Evolutionary conservation across 108 stramenopile genomes (phyloP).

Genomic region (Pseudonitzschia multiseries): DNA sequence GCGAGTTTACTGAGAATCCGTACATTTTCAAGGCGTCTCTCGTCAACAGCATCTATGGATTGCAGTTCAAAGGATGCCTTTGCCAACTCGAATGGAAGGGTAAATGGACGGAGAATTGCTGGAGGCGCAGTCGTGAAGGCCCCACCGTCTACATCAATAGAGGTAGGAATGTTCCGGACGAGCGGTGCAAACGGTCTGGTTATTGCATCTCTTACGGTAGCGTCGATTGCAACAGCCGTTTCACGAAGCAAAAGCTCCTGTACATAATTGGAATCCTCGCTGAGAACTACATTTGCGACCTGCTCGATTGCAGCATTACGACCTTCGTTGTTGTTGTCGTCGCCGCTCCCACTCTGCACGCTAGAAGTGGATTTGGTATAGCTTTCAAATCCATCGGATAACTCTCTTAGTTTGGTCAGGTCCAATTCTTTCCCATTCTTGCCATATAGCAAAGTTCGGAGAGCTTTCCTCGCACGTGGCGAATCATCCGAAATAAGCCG

Average conservation of each 20-base stretch:
- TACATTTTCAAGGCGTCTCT: conserved; percentile 6
- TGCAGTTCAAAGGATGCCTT: conserved; percentile 15
- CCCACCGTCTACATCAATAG: conserved; percentile 12
- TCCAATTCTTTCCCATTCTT: conserved; percentile 38
- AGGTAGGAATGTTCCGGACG: conserved; percentile 13
- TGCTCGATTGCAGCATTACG: conserved; percentile 38
- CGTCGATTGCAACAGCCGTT: conserved; percentile 43
- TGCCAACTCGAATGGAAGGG: conserved; percentile 27
- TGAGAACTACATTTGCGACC: conserved; percentile 40
- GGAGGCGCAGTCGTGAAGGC: conserved; percentile 22
- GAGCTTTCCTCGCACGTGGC: conserved; percentile 52
- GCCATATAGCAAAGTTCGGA: conserved; percentile 57
- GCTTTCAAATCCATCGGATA: conserved; percentile 56
- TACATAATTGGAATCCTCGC: conserved; percentile 43
- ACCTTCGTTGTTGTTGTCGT: conserved; percentile 30
- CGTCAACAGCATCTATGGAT: not conserved
- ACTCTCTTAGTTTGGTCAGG: conserved; percentile 41
- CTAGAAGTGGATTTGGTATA: conserved; percentile 52
- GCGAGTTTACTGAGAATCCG: conserved; percentile 8
- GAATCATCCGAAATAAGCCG: conserved; percentile 58
- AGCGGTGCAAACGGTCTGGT: conserved; percentile 35
- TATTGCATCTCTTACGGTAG: conserved; percentile 36
- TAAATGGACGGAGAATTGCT: conserved; percentile 36
- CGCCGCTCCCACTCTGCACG: conserved; percentile 27
- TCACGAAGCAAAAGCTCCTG: conserved; percentile 46